Percentiles rank a stretch among this genome's conserved stretches.
Evolutionary conservation across 345 rosid genomes (phyloP).

Genomic region (Angophora floribunda): DNA sequence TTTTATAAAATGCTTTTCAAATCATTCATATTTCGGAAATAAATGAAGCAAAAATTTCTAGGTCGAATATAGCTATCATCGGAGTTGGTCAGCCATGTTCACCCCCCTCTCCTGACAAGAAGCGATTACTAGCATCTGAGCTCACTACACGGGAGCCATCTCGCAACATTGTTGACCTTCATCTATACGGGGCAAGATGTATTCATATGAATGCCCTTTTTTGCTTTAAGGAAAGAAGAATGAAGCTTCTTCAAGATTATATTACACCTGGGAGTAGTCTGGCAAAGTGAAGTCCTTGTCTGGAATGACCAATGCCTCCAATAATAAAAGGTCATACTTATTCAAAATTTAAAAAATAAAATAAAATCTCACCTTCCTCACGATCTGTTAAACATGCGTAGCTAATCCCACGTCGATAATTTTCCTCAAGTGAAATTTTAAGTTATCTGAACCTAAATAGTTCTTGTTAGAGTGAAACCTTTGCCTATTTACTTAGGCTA

Average conservation of each 20-base stretch:
- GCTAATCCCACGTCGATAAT: no score
- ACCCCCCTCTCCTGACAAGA: neutral
- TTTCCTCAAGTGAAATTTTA: no score
- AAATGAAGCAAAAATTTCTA: no score
- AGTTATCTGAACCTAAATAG: no score
- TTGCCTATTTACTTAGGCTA: neutral
- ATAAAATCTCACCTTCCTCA: no score
- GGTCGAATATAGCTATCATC: neutral
- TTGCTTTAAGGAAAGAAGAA: neutral
- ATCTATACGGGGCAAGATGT: rapidly evolving
- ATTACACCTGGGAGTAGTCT: constrained; percentile 2
- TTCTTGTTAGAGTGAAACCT: neutral
- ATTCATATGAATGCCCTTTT: neutral
- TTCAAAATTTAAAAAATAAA: no score
- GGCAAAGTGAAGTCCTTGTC: constrained; percentile 4
- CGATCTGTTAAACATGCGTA: no score
- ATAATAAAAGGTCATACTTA: no score
- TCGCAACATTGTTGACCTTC: neutral
- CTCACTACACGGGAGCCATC: neutral
- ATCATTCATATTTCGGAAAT: no score
- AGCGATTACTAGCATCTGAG: neutral
- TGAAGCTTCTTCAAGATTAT: neutral
- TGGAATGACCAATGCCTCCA: constrained; percentile 12
- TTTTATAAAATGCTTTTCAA: no score
- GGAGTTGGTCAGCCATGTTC: neutral